These are phyloP conservation scores for Jaenimonas drosophilae DNA, from an alignment of 208 protist genomes.

Conservation along the genomic window DNA sequence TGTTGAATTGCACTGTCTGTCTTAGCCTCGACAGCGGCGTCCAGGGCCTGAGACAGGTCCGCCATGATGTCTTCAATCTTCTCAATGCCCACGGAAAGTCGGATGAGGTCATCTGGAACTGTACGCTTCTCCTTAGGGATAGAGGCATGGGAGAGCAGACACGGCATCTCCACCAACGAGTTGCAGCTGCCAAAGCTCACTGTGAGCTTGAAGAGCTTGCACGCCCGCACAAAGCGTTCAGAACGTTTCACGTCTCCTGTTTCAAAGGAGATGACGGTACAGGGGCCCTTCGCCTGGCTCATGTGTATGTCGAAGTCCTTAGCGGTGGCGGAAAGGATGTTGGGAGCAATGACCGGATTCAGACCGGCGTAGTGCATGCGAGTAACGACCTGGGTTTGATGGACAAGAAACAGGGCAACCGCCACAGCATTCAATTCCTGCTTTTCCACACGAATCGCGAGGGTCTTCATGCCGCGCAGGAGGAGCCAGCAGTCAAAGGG, in stretches of 20 bases:
- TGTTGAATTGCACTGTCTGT: conserved; percentile 1
- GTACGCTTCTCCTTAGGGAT: conserved; percentile 87
- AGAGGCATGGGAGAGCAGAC: conserved; percentile 92
- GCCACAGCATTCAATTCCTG: conserved; percentile 87
- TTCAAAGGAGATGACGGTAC: conserved; percentile 67
- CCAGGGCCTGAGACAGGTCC: conserved; percentile 78
- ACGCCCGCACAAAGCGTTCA: conserved; percentile 69
- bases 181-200: conserved; percentile 93
- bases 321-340: conserved; percentile 44
- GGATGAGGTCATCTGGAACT: conserved; percentile 78
- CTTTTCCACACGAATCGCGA: conserved; percentile 88
- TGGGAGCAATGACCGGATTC: conserved; percentile 57
- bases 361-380: conserved; percentile 89
- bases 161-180: conserved; percentile 88
- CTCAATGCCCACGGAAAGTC: conserved; percentile 92
- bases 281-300: conserved; percentile 40
- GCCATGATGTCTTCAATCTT: conserved; percentile 87
- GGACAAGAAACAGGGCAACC: conserved; percentile 63
- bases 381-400: conserved; percentile 57
- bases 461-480: conserved; percentile 92
- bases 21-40: conserved; percentile 19
- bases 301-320: conserved; percentile 70
- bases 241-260: conserved; percentile 47
- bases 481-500: conserved; percentile 95
- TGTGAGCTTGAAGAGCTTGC: conserved; percentile 88